These are phyloP conservation scores for Orbilia quercus DNA, from an alignment of 2,329 filamentous ascomycete species.

Conservation along the genomic window DNA sequence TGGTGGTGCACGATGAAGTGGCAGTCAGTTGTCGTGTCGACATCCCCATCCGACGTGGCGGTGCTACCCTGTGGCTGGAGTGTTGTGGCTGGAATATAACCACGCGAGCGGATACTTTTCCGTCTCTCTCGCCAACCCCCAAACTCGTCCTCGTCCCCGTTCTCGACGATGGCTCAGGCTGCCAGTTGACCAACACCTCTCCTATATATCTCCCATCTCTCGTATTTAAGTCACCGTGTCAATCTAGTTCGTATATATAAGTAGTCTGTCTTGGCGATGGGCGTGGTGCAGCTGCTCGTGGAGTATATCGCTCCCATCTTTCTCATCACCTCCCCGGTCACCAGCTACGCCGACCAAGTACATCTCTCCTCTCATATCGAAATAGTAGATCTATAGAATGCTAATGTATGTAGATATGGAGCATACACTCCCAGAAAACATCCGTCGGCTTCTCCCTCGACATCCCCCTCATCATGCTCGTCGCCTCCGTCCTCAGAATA, in stretches of 20 bases:
- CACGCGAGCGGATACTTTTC: constrained; percentile 18
- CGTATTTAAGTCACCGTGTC: background rate
- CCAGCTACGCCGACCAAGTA: constrained; percentile 60
- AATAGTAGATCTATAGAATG: background rate
- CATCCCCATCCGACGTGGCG: background rate
- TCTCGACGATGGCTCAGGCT: background rate
- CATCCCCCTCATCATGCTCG: constrained; percentile 75
- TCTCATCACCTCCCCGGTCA: constrained; percentile 60
- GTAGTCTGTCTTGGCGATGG: constrained; percentile 54
- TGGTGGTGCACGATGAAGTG: constrained; percentile 50
- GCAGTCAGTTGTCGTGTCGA: constrained; percentile 23
- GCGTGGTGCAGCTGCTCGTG: constrained; percentile 56
- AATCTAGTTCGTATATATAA: no score
- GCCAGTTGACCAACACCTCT: constrained; percentile 2
- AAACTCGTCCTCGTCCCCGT: background rate
- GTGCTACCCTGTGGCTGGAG: no score
- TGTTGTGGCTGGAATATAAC: background rate
- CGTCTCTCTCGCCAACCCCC: background rate
- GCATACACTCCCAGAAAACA: constrained; percentile 72
- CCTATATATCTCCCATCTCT: no score
- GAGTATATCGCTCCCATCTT: constrained; percentile 59
- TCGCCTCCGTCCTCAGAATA: constrained; percentile 75
- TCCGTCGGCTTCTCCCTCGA: constrained; percentile 77
- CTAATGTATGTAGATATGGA: constrained; percentile 59
- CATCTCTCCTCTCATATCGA: constrained; percentile 2